These are phyloP conservation scores for Gnaphalium uliginosum DNA, from an alignment of 129 eudicot genomes.

Conservation along the genomic window DNA sequence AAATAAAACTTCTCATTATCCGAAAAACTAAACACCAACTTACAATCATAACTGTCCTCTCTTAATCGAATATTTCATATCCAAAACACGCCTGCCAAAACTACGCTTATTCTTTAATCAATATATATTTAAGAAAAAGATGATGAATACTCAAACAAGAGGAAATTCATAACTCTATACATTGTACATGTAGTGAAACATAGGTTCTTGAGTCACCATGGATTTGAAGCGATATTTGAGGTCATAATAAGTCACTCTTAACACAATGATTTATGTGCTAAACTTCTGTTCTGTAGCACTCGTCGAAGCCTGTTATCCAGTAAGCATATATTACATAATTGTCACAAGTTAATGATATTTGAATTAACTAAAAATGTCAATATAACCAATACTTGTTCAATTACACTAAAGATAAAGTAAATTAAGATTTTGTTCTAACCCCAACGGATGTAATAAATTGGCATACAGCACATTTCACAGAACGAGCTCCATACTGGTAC, in stretches of 20 bases:
- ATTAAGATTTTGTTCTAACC: constrained; percentile 43
- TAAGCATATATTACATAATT: constrained; percentile 13
- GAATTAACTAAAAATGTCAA: not conserved
- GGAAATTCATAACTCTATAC: constrained; percentile 55
- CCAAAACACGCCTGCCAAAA: constrained; percentile 32
- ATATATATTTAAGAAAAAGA: constrained; percentile 28
- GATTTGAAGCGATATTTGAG: constrained; percentile 17
- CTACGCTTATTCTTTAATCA: constrained; percentile 36
- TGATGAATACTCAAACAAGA: constrained; percentile 25
- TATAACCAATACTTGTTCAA: not conserved
- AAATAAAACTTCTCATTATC: constrained; percentile 23
- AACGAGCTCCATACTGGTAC: constrained; percentile 80
- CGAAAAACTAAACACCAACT: constrained; percentile 32
- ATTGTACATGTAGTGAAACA: constrained; percentile 28
- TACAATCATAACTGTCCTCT: constrained; percentile 38
- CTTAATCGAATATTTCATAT: constrained; percentile 29
- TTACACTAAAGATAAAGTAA: not conserved
- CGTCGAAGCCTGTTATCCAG: constrained; percentile 62
- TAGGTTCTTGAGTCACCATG: constrained; percentile 28
- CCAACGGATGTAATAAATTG: constrained; percentile 68
- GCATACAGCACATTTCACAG: constrained; percentile 86
- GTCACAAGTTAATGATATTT: not conserved
- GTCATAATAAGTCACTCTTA: constrained; percentile 31
- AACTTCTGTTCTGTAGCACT: constrained; percentile 66
- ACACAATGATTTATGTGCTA: constrained; percentile 43